Percentiles rank a stretch among this genome's conserved stretches.
Conservation (phyloP, 2,329 filamentous ascomycete genomes). For the Niveomyces coronatus region DNA sequence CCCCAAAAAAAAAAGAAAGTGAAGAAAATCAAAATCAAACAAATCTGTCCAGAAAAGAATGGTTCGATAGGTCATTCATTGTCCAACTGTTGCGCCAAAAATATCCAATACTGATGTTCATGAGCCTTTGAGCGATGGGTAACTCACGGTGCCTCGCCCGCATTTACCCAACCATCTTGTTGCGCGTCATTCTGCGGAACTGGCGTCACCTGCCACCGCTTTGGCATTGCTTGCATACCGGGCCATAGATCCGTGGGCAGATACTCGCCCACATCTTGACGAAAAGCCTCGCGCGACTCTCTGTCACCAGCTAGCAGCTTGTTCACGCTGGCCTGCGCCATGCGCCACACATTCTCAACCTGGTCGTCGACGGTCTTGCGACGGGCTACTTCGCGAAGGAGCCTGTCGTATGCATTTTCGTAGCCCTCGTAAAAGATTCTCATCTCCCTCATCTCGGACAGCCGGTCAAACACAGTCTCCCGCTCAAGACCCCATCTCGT, state of each 20-base stretch:
- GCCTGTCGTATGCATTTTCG: slow-evolving; percentile 68
- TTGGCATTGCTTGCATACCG: slow-evolving; percentile 53
- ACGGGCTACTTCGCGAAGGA: slow-evolving; percentile 75
- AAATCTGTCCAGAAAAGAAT: too few species aligned
- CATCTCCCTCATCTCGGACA: slow-evolving; percentile 68
- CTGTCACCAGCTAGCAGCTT: slow-evolving; percentile 65
- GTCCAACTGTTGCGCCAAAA: too few species aligned
- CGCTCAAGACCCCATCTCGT: slow-evolving; percentile 66
- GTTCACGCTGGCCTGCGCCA: slow-evolving; percentile 67
- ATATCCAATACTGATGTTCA: too few species aligned
- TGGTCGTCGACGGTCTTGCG: slow-evolving; percentile 63
- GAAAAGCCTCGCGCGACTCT: slow-evolving; percentile 65
- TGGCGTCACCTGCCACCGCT: slow-evolving; percentile 38
- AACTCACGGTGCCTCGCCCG: too few species aligned
- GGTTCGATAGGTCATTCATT: too few species aligned
- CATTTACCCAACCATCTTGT: neutral
- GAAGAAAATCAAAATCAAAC: neutral
- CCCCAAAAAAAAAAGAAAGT: neutral
- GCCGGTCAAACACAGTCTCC: slow-evolving; percentile 53
- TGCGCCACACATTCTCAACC: slow-evolving; percentile 63
- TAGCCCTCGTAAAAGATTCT: slow-evolving; percentile 83
- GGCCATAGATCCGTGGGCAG: slow-evolving; percentile 84
- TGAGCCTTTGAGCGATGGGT: too few species aligned
- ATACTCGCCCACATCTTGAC: slow-evolving; percentile 73
- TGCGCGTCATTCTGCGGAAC: slow-evolving; percentile 20